Evolutionary conservation across 108 stramenopile species (phyloP), one percentile per base, ranked within the genome.

Genomic region (Nitzschia sp.): DNA sequence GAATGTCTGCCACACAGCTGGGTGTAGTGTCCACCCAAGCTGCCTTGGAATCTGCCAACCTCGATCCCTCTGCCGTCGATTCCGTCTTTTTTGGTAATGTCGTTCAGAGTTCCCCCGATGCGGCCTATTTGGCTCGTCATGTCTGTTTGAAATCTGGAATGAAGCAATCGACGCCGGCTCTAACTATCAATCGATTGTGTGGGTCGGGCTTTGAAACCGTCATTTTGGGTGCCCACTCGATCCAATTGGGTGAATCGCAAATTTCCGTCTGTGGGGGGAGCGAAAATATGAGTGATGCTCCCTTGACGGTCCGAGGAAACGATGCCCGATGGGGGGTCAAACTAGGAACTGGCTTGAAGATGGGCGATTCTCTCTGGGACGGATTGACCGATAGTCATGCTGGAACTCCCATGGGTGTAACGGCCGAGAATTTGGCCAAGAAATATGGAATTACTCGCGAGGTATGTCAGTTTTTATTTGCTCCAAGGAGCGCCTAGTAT

Each of bases 271-370:
- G 94, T 59, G 99, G 94, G 16, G 99, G 92, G 15, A 76, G 94
- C n/a, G 99, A 99, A 82, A 96, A 96, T 79, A 99, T 99, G 99
- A 90, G 85, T 59, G 80, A 83, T 69, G 95, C 96, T 23, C 98
- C 98, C 2, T 62, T 98, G 62, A 82, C 75, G 22, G 80, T 88
- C 22, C 77, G 80, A 57, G 97, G 97, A 2, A 88, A 88, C 32
- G 83, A 91, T 59, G 93, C 86, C 6, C 83, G 97, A 65, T 97
- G 85, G 88, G 94, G 94, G 5, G 90, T 95, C 36, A 69, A 84
- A 25, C 73, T 99, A 60, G 96, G 98, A 44, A 75, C 79, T 23
- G 97, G 95, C 17, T 62, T 93, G 58, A 64, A 70, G 33, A 59
- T 96, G 73, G 68, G 85, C 16, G 89, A 93, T 70, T 45, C 80